Evolutionary conservation across 441 rosid genomes (phyloP), one percentile per base, ranked within the genome.

Genomic region (Populus hybrid): DNA sequence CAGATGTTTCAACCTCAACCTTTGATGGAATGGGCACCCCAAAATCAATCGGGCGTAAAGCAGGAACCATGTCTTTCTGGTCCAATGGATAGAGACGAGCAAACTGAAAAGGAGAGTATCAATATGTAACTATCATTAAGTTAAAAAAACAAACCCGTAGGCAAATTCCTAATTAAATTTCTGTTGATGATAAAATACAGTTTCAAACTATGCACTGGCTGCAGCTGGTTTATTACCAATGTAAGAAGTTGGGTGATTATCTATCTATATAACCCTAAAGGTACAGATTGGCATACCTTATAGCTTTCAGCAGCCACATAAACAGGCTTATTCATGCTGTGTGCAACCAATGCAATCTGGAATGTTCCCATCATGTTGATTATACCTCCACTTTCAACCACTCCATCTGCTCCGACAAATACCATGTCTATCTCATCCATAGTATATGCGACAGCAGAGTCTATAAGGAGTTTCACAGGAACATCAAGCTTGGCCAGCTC

Each of bases 291-390:
- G 18, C 24, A 65, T 82, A 93, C 97, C 96, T 95, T 92, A 76
- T 90, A 95, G 86, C 99, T 95, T 84, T 95, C 98, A 3, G 99
- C 98, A 1, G 99, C 97, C 2, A 93, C 98, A 78, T 93, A 95
- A 40, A 95, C 95, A 1, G 96, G 99, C 79, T 93, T 93, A 82
- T 82, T 91, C 98, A 93, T 93, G 86, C 91, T 89, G 81, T 91
- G 94, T 18, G 99, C 97, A 50, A 93, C 92, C 35, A 93, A 80
- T 28, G 98, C 99, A 36, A 91, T 93, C 84, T 95, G 98, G 79
- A 90, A 95, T 3, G 99, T 92, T 16, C 99, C 98, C 95, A 95
- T 95, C 99, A 95, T 90, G 88, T 95, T 95, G 74, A 93, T 93
- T 63, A 93, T 86, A 77, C 99, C 98, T 7, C 99, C 98, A 67